Conservation (phyloP, 345 rosid genomes). For the Litchi chinensis region DNA sequence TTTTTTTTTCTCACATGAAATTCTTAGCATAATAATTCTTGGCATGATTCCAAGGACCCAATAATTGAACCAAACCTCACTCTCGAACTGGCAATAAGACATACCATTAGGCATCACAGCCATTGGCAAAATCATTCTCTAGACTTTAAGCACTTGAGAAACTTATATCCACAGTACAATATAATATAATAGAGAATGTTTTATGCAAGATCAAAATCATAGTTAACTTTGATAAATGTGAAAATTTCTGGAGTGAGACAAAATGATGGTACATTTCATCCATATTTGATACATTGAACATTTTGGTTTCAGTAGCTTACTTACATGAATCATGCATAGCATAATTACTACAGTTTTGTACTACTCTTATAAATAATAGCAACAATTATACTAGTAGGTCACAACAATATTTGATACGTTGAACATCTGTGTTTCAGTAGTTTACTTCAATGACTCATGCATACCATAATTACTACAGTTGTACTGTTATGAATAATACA, state of each 20-base stretch:
- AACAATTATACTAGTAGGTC: not conserved
- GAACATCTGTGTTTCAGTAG: not conserved
- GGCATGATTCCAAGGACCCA: not conserved
- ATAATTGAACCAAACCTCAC: slow-evolving; percentile 1
- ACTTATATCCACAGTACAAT: not conserved
- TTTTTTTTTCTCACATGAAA: no score
- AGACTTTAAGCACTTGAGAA: not conserved
- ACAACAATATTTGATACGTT: not conserved
- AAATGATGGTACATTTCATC: not conserved
- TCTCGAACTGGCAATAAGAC: not conserved
- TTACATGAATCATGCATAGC: not conserved
- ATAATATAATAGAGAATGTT: not conserved
- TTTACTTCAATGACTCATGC: not conserved
- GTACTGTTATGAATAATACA: not conserved
- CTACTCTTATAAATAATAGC: not conserved
- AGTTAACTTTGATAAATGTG: not conserved
- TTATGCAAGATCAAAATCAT: not conserved
- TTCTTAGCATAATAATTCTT: not conserved
- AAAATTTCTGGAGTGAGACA: not conserved
- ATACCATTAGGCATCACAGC: not conserved
- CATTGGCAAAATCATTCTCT: not conserved
- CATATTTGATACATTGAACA: no score
- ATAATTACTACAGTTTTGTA: not conserved
- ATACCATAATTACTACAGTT: not conserved
- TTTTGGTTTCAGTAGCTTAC: not conserved